Base-by-base conservation (phyloP, 805 yeast genomes). In the Saccharomycopsis amapae region DNA sequence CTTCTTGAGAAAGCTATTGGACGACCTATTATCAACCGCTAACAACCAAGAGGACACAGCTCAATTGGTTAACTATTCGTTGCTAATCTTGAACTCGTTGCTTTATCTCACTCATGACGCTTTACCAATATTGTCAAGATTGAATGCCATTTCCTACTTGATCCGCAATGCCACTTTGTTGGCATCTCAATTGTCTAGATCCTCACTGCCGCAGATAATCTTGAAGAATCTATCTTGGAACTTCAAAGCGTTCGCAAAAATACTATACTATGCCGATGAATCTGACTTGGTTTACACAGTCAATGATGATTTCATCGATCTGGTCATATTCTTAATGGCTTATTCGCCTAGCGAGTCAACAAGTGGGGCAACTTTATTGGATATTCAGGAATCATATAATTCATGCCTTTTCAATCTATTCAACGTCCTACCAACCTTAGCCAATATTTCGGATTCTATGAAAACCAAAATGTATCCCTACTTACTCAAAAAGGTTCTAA, bases 141-240 rank as follows among this genome's bases (percentile, higher is more conserved):
- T 43, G 15, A 4, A 20, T 19, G 37, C 17, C 9, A 32, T 32
- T 2, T 18, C 15, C 10, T 19, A 28, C 20, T 28, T 45, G 30
- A 33, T 33, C 12, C n/a, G 22, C 5, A 35, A 40, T 32, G 31
- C 41, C 3, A 15, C 30, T 6, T 12, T 23, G 3, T 26, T 20
- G 24, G 26, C 19, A 13, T 5, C 26, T 19, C 18, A 30, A 5
- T 17, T 26, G 39, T 33, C 6, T 9, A 12, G 12, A 5, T 32
- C 17, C 17, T 20, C 5, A 7, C 13, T 12, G n/a, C 19, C 5
- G 24, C n/a, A 13, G 17, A 24, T n/a, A 6, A 36, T 26, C 2
- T 36, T 39, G 35, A 40, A 41, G 22, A 31, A 23, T 12, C 38
- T 46, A 19, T 41, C 45, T n/a, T 36, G 37, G 38, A 46, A 46